phyloP scores from a whole-genome alignment of 305 asterid genomes.

The Plantago lanceolata region DNA sequence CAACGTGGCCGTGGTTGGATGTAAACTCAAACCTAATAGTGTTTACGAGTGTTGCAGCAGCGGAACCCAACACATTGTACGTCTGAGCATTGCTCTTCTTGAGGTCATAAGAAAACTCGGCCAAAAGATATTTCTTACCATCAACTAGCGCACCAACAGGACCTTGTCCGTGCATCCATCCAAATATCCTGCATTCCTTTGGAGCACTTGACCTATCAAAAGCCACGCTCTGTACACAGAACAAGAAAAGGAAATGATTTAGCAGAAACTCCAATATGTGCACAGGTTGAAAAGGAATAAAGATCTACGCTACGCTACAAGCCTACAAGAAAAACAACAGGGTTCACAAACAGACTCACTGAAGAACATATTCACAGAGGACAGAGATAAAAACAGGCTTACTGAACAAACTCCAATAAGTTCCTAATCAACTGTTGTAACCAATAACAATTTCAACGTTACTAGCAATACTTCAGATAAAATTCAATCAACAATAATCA shows the following conservation, averaged over 20 bases:
- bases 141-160: constrained; percentile 24
- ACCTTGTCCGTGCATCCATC: constrained; percentile 57
- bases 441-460: neutral
- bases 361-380: neutral
- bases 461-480: neutral
- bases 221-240: constrained; percentile 70
- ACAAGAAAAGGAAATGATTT: constrained; percentile 19
- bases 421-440: neutral
- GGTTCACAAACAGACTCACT: neutral
- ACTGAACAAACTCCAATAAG: neutral
- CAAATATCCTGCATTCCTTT: constrained; percentile 74
- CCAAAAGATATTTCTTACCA: constrained; percentile 34
- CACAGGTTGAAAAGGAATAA: neutral
- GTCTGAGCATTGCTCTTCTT: constrained; percentile 75
- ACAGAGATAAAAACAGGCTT: neutral
- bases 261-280: neutral
- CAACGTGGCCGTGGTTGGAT: constrained; percentile 72
- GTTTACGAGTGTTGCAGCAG: constrained; percentile 43
- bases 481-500: neutral
- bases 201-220: constrained; percentile 95
- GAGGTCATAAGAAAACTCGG: constrained; percentile 72
- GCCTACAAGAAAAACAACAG: neutral
- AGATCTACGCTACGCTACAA: neutral
- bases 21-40: constrained; percentile 64
- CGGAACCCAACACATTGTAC: constrained; percentile 46